These are phyloP conservation scores for Candida maris DNA, from an alignment of 805 yeast genomes.

Conservation along the genomic window DNA sequence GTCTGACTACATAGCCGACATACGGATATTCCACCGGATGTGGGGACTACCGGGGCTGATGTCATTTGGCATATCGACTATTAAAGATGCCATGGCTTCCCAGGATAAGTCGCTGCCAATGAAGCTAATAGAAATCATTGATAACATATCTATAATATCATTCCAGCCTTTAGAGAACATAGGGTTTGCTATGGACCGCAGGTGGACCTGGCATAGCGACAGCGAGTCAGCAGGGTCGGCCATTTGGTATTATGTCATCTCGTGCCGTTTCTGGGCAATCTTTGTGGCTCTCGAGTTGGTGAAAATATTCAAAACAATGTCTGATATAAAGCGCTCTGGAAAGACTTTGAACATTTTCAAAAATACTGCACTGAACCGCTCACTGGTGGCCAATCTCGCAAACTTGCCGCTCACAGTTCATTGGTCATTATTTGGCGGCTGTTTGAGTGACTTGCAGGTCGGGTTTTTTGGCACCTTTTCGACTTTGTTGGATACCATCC, in stretches of 20 bases:
- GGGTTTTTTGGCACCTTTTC: conserved; percentile 34
- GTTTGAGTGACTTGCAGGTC: conserved; percentile 29
- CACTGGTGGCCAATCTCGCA: conserved; percentile 29
- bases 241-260: conserved; percentile 30
- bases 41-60: conserved; percentile 32
- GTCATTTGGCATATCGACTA: conserved; percentile 20
- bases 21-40: conserved; percentile 35
- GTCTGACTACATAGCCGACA: conserved; percentile 32
- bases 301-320: conserved; percentile 14
- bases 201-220: conserved; percentile 25
- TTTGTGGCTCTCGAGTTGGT: conserved; percentile 32
- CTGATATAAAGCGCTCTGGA: conserved; percentile 7
- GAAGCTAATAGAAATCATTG: conserved; percentile 25
- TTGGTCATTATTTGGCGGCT: conserved; percentile 35
- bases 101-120: conserved; percentile 10
- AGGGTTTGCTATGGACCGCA: conserved; percentile 32
- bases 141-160: conserved; percentile 24
- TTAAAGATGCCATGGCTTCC: conserved; percentile 8
- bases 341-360: conserved; percentile 3
- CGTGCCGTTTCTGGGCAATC: conserved; percentile 34
- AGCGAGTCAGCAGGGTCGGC: conserved; percentile 5
- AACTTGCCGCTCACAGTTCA: conserved; percentile 36
- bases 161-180: conserved; percentile 35
- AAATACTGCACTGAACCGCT: conserved; percentile 14
- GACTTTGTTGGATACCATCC: conserved; percentile 20